These are phyloP conservation scores for Aquilaria malaccensis DNA, from an alignment of 345 rosid species.

Conservation along the genomic window DNA sequence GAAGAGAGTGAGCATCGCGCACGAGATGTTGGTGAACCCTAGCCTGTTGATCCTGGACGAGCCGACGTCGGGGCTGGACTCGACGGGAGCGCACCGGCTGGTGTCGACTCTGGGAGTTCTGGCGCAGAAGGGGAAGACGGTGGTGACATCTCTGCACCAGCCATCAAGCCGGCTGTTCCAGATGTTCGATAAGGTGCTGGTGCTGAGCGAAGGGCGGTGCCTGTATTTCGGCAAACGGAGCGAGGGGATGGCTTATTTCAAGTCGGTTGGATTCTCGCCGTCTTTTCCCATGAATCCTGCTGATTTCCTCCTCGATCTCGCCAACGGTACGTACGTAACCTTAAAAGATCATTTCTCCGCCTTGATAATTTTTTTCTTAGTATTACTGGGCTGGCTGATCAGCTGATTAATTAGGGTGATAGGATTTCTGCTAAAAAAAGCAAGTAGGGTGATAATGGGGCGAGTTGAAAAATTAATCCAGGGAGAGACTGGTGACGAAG, in stretches of 20 bases:
- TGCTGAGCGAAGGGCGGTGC: conserved; percentile 71
- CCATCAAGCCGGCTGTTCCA: conserved; percentile 87
- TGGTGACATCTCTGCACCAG: conserved; percentile 83
- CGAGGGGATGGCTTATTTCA: conserved; percentile 62
- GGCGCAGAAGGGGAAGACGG: conserved; percentile 65
- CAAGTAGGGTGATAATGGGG: no score
- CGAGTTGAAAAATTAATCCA: no score
- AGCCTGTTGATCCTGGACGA: conserved; percentile 81
- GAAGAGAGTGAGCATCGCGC: conserved; percentile 79
- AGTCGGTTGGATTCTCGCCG: conserved; percentile 78
- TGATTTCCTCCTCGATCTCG: conserved; percentile 95
- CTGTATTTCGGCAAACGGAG: conserved; percentile 73
- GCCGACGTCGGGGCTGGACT: conserved; percentile 92
- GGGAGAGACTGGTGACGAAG: no score
- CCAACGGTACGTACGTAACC: conserved; percentile 65
- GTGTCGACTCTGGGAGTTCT: conserved; percentile 48
- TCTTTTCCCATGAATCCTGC: conserved; percentile 97
- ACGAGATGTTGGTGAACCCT: conserved; percentile 82
- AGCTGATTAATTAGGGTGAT: no score
- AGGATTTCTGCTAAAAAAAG: no score
- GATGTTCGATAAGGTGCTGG: conserved; percentile 68
- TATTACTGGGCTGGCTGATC: no score
- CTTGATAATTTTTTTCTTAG: no score
- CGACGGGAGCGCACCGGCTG: conserved; percentile 82
- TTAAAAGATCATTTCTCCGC: no score